These are phyloP conservation scores for Teunomyces kruisii DNA, from an alignment of 805 yeast genomes.

Conservation along the genomic window DNA sequence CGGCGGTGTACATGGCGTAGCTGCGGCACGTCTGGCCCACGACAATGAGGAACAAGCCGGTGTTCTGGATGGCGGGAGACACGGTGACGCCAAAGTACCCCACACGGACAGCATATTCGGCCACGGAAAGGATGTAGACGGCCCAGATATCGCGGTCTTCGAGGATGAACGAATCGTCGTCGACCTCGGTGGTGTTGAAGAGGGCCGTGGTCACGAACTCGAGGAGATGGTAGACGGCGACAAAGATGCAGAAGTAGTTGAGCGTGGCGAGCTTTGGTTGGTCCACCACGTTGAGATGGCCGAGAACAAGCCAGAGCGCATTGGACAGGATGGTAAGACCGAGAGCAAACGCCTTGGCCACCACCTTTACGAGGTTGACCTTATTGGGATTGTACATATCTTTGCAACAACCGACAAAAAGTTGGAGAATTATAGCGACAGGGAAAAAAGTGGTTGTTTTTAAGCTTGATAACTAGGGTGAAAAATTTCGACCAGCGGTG, in stretches of 20 bases:
- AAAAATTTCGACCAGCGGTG: conserved; percentile 4
- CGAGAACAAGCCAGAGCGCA: conserved; percentile 5
- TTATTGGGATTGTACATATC: conserved; percentile 23
- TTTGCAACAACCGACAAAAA: too few species aligned
- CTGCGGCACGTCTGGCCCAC: conserved; percentile 72
- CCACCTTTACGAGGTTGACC: conserved; percentile 30
- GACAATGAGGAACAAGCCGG: conserved; percentile 51
- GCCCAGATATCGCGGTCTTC: conserved; percentile 21
- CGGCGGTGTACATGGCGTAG: conserved; percentile 84
- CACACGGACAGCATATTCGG: conserved; percentile 11
- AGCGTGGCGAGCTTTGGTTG: not conserved
- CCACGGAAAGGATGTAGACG: conserved; percentile 13
- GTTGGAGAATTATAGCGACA: too few species aligned
- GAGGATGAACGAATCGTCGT: conserved; percentile 50
- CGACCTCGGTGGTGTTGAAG: conserved; percentile 65
- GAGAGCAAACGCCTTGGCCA: conserved; percentile 30
- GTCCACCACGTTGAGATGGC: conserved; percentile 1
- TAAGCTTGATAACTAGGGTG: too few species aligned
- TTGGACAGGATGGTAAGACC: conserved; percentile 26
- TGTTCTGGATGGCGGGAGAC: conserved; percentile 13
- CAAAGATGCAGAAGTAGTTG: conserved; percentile 4
- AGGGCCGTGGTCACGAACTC: conserved; percentile 82
- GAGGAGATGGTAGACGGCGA: conserved; percentile 63
- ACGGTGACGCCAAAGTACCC: conserved; percentile 4
- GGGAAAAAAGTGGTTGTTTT: too few species aligned